Percentiles rank a stretch among this genome's conserved stretches.
phyloP scores from a whole-genome alignment of 352 stramenopile genomes.

The Pythium oligandrum region DNA sequence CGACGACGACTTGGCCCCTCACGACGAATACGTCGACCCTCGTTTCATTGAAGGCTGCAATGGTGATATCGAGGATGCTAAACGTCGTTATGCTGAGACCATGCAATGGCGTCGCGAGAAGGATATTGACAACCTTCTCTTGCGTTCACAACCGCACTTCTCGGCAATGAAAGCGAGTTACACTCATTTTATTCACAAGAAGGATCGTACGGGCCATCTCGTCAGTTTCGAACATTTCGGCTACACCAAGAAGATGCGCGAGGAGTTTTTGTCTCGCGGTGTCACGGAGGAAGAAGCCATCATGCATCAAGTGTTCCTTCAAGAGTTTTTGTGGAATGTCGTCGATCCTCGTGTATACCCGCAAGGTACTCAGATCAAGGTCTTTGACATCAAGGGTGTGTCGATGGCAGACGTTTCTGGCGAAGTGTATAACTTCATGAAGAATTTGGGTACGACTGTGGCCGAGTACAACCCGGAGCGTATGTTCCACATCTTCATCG shows the following conservation, averaged over 20 bases:
- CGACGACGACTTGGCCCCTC: constrained; percentile 27
- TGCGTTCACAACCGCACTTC: constrained; percentile 50
- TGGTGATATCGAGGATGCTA: constrained; percentile 63
- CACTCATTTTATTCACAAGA: constrained; percentile 63
- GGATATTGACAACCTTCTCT: constrained; percentile 62
- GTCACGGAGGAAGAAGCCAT: constrained; percentile 56
- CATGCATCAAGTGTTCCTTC: constrained; percentile 58
- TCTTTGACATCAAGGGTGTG: constrained; percentile 74
- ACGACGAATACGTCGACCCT: constrained; percentile 33
- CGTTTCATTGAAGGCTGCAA: constrained; percentile 68
- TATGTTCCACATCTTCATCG: constrained; percentile 65
- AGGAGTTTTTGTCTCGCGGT: constrained; percentile 47
- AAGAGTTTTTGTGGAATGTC: constrained; percentile 70
- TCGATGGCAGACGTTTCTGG: constrained; percentile 65
- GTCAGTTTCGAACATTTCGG: constrained; percentile 59
- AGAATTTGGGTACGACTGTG: constrained; percentile 52
- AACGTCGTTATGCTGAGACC: constrained; percentile 52
- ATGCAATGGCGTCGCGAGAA: constrained; percentile 67
- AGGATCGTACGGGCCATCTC: constrained; percentile 49
- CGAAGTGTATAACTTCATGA: constrained; percentile 68
- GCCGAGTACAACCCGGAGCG: constrained; percentile 73
- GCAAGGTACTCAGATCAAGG: constrained; percentile 61
- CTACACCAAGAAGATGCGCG: constrained; percentile 51
- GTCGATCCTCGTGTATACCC: constrained; percentile 55
- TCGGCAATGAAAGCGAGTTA: constrained; percentile 58